A percentile compares a stretch with the other conserved stretches of the same genome.
Evolutionary conservation across 2,329 filamentous ascomycete species (phyloP).

Genomic region (Stachybotrys chartarum): DNA sequence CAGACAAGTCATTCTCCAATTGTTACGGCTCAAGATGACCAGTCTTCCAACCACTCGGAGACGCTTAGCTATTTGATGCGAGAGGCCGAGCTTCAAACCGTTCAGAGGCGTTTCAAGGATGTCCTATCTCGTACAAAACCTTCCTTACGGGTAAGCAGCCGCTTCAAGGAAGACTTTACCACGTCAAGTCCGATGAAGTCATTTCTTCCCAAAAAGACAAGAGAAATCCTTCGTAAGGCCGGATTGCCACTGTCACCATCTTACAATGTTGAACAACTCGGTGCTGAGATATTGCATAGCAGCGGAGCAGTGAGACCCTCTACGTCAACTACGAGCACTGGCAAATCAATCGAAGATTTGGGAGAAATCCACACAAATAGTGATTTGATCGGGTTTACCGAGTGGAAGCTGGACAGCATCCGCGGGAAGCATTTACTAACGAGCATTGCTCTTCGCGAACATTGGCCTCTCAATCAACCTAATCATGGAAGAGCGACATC

Average conservation of each 20-base stretch:
- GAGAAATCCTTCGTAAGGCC: not conserved
- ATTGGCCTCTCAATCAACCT: no score
- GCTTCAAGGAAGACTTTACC: slow-evolving; percentile 32
- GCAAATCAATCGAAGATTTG: no score
- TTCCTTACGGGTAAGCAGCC: slow-evolving; percentile 23
- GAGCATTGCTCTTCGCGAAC: no score
- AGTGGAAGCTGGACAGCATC: no score
- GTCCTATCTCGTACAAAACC: slow-evolving; percentile 20
- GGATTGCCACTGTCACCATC: not conserved
- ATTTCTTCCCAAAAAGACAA: not conserved
- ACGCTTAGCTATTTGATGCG: slow-evolving; percentile 28
- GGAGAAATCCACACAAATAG: no score
- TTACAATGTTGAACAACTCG: not conserved
- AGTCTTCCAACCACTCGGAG: slow-evolving; percentile 21
- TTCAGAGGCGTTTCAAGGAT: slow-evolving; percentile 33
- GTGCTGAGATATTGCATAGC: no score
- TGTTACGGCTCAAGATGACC: not conserved
- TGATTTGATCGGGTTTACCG: no score
- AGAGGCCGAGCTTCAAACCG: slow-evolving; percentile 29
- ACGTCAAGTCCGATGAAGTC: not conserved
- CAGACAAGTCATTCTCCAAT: not conserved
- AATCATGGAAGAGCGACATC: no score
- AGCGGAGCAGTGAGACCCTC: no score
- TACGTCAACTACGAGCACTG: no score
- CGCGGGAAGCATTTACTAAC: no score